Conservation (phyloP, 768 basidiomycete genomes). For the Lentinula edodes region DNA sequence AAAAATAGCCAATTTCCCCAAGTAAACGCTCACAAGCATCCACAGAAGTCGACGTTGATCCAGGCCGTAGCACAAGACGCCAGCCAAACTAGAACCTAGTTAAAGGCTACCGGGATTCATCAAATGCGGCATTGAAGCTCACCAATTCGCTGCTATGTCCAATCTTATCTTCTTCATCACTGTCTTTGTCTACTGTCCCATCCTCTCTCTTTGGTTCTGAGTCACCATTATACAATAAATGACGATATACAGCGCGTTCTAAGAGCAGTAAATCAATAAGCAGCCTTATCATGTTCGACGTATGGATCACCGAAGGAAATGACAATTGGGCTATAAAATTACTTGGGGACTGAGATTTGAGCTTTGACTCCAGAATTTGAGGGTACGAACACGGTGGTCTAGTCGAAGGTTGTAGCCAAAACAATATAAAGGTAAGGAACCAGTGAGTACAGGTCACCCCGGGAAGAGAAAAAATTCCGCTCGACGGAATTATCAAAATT, state of each 20-base stretch:
- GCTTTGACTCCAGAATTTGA: constrained; percentile 6
- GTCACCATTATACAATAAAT: constrained; percentile 77
- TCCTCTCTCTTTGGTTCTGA: constrained; percentile 49
- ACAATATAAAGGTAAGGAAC: constrained; percentile 73
- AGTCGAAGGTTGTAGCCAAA: constrained; percentile 73
- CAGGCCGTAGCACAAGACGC: constrained; percentile 54
- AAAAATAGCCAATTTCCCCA: constrained; percentile 1
- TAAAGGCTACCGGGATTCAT: neutral
- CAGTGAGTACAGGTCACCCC: constrained; percentile 67
- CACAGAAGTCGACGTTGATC: constrained; percentile 49
- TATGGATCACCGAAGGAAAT: constrained; percentile 78
- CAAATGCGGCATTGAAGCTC: constrained; percentile 1
- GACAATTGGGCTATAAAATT: constrained; percentile 44
- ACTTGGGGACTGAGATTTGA: neutral
- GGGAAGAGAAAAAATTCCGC: too few species aligned
- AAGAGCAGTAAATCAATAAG: constrained; percentile 78
- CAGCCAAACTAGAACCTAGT: constrained; percentile 44
- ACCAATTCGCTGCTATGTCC: constrained; percentile 24
- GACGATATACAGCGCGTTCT: constrained; percentile 76
- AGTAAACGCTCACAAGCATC: constrained; percentile 61
- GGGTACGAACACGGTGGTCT: constrained; percentile 70
- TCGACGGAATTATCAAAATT: too few species aligned
- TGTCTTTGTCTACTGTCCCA: constrained; percentile 8
- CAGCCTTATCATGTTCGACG: constrained; percentile 80
- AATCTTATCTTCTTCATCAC: constrained; percentile 11